Evolutionary conservation across 148 eudicot genomes (phyloP), one percentile per base, ranked within the genome.

Genomic region (Fallopia convolvulus): DNA sequence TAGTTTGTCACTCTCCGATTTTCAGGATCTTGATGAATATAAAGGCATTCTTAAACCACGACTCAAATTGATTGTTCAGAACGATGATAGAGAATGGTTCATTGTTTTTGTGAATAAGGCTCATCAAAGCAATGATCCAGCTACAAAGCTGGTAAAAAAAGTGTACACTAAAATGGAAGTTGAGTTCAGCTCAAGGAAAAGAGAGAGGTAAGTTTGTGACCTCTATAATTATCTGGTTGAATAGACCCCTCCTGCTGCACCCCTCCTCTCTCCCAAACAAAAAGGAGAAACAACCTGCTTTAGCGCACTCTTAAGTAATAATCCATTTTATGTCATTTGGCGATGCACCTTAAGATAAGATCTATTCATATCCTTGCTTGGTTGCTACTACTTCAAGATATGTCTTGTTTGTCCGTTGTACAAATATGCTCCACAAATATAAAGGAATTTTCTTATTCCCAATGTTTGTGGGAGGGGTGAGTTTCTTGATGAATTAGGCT

Each of bases 1-100:
- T 68, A 33, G 6, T 50, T 60, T 65, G 65, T 42, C 39, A 39
- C 46, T 39, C 21, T 32, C 48, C 26, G 44, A 33, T 72, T 42
- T 40, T 79, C 78, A 94, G 98, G 99, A 95, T 82, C 97, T 95
- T 83, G 99, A 95, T 79, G 99, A 95, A 86, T 95, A 92, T 80
- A 95, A 95, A 87, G 86, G 91, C 75, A 95, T 95, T 83, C 91
- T 95, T 71, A 95, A 92, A 86, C 99, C 99, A 75, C 94, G 99
- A 33, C 87, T 95, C 80, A 95, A 92, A 77, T 80, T 95, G 84
- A 86, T 95, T 75, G 91, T 90, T 80, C 99, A 95, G 85, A 95
- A 95, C 81, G 99, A 95, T 74, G 99, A 95, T 77, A 85, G 89
- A 44, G 99, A 95, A 77, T 95, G 99, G 99, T 89, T 95, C 85